Base-by-base conservation (phyloP, 169 alveolate species). In the Perkinsus chesapeaki region DNA sequence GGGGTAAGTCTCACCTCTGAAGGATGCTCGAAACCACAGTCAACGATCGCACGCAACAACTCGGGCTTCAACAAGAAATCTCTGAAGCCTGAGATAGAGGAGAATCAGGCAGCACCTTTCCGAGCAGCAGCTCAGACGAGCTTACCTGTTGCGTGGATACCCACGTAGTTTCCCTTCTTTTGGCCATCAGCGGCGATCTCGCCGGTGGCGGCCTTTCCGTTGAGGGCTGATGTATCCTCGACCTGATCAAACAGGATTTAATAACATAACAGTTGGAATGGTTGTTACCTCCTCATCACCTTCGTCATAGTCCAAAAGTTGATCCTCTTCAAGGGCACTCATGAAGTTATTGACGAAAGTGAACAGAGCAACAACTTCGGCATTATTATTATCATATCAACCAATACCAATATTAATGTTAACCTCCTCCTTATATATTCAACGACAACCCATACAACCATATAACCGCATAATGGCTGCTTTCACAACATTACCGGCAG, bases 11-110 rank as follows among this genome's bases (percentile, higher is more conserved):
- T 36, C 43, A 37, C 93, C 95, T 99, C 99, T 31, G 99, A 98
- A 31, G 99, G 99, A 95, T 98, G 99, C 95, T 99, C 99, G 95
- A 99, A 99, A 36, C 99, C 99, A 90, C 99, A 99, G 93, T 98
- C 99, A 92, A 98, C 98, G 82, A 99, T 98, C 38, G 99, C 99
- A 93, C 99, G 96, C 92, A 98, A 96, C 43, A 99, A 96, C 95
- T 99, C 99, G 31, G 99, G 99, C 95, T 98, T 98, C 95, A 99
- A 97, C 92, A 98, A 97, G 96, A 99, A 98, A 94, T 99, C 99
- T 94, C 99, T 98, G 96, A 98, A 98, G 0, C 98, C 98, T 90
- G 98, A 97, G 73, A 98, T 98, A 94, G 36, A 7, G 37, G 27
- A 5, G 31, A 7, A 60, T 60, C 31, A 5, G 7, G 27, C 82